Evolutionary conservation across 73 alveolate species (phyloP).

Genomic region (Stentor coeruleus): DNA sequence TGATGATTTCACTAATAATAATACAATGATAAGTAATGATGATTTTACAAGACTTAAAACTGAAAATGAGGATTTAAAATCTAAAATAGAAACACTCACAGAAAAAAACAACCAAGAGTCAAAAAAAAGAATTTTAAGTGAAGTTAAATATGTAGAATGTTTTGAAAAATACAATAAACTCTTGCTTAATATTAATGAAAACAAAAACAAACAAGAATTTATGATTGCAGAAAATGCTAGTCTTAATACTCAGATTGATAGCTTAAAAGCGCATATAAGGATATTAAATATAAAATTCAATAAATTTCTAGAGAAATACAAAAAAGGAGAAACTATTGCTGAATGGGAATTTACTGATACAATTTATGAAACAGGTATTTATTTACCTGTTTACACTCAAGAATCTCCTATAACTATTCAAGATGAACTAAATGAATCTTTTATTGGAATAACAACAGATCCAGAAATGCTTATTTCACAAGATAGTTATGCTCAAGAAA

Average conservation of each 20-base stretch:
- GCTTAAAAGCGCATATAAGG: background rate
- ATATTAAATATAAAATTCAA: background rate
- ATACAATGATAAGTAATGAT: too few relatives aligned
- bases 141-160: background rate
- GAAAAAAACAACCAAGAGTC: background rate
- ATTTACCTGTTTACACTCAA: background rate
- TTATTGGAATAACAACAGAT: background rate
- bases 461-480: background rate
- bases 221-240: background rate
- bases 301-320: background rate
- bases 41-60: background rate
- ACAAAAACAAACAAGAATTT: background rate
- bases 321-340: conserved; percentile 3
- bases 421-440: background rate
- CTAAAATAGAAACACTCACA: background rate
- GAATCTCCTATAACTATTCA: background rate
- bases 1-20: background rate
- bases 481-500: conserved; percentile 20
- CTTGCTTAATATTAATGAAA: background rate
- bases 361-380: background rate
- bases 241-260: background rate
- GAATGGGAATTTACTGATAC: conserved; percentile 16
- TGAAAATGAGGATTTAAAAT: background rate
- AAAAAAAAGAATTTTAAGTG: background rate
- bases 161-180: background rate